A percentile compares a stretch with the other conserved stretches of the same genome.
phyloP scores from a whole-genome alignment of 768 basidiomycete species.

The Suillus ampliporus region DNA sequence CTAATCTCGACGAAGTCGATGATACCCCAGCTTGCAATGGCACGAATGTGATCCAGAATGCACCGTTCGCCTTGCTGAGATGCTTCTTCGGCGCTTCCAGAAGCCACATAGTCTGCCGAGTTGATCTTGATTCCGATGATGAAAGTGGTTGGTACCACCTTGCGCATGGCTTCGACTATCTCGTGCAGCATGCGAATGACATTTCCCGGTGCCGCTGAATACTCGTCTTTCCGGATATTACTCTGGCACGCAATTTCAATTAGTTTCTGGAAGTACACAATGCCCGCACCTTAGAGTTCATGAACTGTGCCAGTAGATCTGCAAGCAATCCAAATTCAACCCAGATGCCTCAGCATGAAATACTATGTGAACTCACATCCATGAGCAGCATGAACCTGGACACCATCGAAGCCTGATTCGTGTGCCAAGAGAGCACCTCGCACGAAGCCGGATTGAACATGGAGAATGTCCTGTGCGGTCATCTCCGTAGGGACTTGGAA shows the following conservation, averaged over 20 bases:
- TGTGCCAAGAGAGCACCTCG: conserved; percentile 68
- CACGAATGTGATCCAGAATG: conserved; percentile 63
- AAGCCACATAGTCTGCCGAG: conserved; percentile 69
- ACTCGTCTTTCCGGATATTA: conserved; percentile 66
- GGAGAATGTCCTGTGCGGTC: conserved; percentile 62
- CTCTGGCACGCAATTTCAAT: conserved; percentile 35
- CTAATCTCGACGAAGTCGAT: conserved; percentile 90
- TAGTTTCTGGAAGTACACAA: conserved; percentile 21
- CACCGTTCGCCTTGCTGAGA: conserved; percentile 33
- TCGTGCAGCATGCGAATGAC: conserved; percentile 62
- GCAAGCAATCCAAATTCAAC: background rate
- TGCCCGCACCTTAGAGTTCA: conserved; percentile 66
- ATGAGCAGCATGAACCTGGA: conserved; percentile 85
- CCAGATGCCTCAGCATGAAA: background rate
- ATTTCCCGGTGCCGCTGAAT: conserved; percentile 48
- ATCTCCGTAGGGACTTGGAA: conserved; percentile 72
- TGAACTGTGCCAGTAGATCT: conserved; percentile 83
- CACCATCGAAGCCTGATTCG: conserved; percentile 80
- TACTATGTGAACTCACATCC: conserved; percentile 63
- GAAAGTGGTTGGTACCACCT: conserved; percentile 59
- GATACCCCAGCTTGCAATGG: conserved; percentile 65
- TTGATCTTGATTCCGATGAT: conserved; percentile 82
- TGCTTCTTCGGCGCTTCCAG: conserved; percentile 40
- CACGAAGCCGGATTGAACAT: conserved; percentile 66
- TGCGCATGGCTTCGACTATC: conserved; percentile 62